These are phyloP conservation scores for Saturnispora hagleri DNA, from an alignment of 805 yeast species.

Conservation along the genomic window DNA sequence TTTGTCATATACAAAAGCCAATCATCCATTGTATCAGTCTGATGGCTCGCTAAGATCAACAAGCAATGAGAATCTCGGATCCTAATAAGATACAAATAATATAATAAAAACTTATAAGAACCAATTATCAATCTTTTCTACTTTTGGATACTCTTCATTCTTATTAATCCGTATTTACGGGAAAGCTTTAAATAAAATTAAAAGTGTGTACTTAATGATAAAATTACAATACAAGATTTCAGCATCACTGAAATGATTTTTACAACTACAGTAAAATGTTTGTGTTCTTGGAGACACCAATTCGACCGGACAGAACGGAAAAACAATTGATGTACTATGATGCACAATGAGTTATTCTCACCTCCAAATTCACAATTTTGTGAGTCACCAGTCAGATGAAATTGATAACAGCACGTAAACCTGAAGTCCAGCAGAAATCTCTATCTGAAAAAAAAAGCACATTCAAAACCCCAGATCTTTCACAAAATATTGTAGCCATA, in stretches of 20 bases:
- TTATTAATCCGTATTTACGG: neutral
- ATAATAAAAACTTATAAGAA: neutral
- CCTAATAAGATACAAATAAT: neutral
- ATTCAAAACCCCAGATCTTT: neutral
- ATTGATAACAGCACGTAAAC: neutral
- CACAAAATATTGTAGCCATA: neutral
- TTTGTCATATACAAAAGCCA: constrained; percentile 53
- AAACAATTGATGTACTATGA: constrained; percentile 27
- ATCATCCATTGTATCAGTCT: constrained; percentile 52
- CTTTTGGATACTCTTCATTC: neutral
- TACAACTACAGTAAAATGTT: constrained; percentile 11
- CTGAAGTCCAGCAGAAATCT: neutral
- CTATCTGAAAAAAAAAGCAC: neutral
- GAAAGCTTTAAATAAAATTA: neutral
- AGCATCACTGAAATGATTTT: neutral
- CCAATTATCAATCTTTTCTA: neutral
- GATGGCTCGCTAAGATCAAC: constrained; percentile 25
- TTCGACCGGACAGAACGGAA: constrained; percentile 16
- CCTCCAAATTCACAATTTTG: constrained; percentile 5
- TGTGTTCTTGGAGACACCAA: constrained; percentile 31
- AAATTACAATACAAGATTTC: neutral
- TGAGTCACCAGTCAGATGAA: neutral
- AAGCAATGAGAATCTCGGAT: constrained; percentile 9
- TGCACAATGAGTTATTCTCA: constrained; percentile 21
- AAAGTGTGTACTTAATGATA: constrained; percentile 1